Base-by-base conservation (phyloP, 306 rosid species). In the Crotalaria pallida region DNA sequence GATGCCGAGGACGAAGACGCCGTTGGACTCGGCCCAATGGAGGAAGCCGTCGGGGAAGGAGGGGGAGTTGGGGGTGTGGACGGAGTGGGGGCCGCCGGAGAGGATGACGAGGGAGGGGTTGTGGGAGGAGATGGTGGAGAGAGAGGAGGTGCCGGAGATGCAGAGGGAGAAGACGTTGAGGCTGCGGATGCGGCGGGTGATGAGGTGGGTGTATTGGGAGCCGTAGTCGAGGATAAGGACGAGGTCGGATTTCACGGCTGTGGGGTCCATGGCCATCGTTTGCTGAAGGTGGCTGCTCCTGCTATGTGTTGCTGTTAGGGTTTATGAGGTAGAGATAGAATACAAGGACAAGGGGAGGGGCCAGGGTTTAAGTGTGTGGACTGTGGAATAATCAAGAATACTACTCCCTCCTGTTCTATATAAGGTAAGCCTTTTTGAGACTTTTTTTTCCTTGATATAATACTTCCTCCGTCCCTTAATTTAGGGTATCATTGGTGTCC, bases 81-180 rank as follows among this genome's bases (percentile, higher is more conserved):
- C 98, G 7, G 97, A 94, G 84, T 94, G 97, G 51, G 98, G 97
- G 0, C 98, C 98, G 3, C 98, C 98, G 23, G 98, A 94, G 77
- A 94, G 95, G 22, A 94, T 84, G 60, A 94, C 92, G 47, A 90
- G 89, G 47, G 77, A 52, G 17, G 98, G 98, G 6, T 84, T 84
- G 71, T 77, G 96, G 10, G 75, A 82, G 31, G 83, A 16, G 76
- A 94, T 87, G 89, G 92, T 3, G 13, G 75, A 10, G 41, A 94
- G 96, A 16, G 92, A 16, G 4, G 89, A 83, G 8, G 97, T 94
- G 58, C 98, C 97, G 31, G 92, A 84, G 45, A 94, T 76, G 72
- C 97, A 90, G 82, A 90, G 96, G 49, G 98, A 90, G 81, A 91
- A 94, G 27, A 88, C 82, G 47, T 88, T 79, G 77, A 88, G 96